Percentiles rank a stretch among this genome's conserved stretches.
These are phyloP conservation scores for Stentor coeruleus DNA, from an alignment of 73 alveolate genomes.

Conservation along the genomic window DNA sequence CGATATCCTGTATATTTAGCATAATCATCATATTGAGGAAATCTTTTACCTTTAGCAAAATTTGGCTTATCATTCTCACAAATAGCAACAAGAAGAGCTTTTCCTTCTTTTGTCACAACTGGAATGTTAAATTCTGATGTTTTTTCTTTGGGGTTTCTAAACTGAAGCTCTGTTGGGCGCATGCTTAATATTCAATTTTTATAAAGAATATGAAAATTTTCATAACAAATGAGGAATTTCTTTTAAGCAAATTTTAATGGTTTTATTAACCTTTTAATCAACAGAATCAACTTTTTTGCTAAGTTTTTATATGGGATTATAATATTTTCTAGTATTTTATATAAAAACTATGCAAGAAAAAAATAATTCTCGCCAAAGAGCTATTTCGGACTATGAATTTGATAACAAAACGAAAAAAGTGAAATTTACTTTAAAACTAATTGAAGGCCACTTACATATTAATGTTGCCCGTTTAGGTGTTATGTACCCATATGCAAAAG, in stretches of 20 bases:
- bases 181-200: too few relatives aligned
- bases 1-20: constrained; percentile 23
- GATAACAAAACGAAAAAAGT: neutral
- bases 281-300: too few relatives aligned
- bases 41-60: neutral
- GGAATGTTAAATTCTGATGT: constrained; percentile 48
- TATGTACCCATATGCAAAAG: neutral
- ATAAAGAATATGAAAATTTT: too few relatives aligned
- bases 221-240: too few relatives aligned
- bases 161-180: constrained; percentile 56
- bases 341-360: neutral
- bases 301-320: too few relatives aligned
- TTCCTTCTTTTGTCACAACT: constrained; percentile 27
- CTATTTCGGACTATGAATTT: constrained; percentile 12
- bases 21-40: constrained; percentile 13
- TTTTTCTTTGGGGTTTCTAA: constrained; percentile 53
- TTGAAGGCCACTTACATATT: neutral
- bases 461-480: neutral
- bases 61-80: neutral
- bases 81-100: neutral
- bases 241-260: too few relatives aligned
- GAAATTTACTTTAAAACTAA: neutral
- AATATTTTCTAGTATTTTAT: too few relatives aligned
- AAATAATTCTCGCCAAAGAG: neutral
- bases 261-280: too few relatives aligned